These are phyloP conservation scores for Trichothecium roseum DNA, from an alignment of 2,329 filamentous ascomycete species.

Conservation along the genomic window DNA sequence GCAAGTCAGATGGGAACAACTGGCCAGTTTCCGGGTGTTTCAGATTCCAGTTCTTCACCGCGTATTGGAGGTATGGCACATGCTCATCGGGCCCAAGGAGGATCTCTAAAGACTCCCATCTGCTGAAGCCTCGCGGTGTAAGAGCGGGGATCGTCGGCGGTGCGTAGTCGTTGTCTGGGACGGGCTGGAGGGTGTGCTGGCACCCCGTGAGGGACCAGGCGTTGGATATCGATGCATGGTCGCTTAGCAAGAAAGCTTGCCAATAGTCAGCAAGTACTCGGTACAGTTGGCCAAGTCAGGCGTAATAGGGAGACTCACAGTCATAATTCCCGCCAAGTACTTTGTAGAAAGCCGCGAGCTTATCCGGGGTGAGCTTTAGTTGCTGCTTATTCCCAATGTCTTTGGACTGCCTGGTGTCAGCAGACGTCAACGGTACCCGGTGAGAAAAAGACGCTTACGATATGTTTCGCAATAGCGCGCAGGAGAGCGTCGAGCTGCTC, in stretches of 20 bases:
- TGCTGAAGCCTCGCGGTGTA: conserved; percentile 74
- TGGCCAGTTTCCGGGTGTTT: conserved; percentile 64
- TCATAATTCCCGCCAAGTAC: conserved; percentile 68
- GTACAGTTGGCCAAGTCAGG: not conserved
- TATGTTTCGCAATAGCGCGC: conserved; percentile 56
- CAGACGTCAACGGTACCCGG: conserved; percentile 9
- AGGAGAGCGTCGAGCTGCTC: conserved; percentile 57
- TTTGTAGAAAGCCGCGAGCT: conserved; percentile 69
- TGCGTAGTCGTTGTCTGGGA: conserved; percentile 55
- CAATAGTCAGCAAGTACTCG: not conserved
- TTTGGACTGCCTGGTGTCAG: conserved; percentile 30
- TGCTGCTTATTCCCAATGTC: conserved; percentile 48
- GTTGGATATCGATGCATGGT: conserved; percentile 68
- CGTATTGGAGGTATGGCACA: conserved; percentile 70
- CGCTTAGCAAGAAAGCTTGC: conserved; percentile 67
- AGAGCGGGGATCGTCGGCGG: conserved; percentile 73
- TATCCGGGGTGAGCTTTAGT: conserved; percentile 48
- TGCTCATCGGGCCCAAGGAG: conserved; percentile 82
- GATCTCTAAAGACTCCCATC: conserved; percentile 89
- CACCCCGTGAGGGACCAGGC: conserved; percentile 90
- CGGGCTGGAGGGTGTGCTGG: conserved; percentile 75
- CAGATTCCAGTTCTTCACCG: conserved; percentile 67
- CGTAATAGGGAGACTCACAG: conserved; percentile 25
- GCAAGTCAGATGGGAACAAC: conserved; percentile 51
- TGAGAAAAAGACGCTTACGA: conserved; percentile 41